phyloP scores from a whole-genome alignment of 2,329 filamentous ascomycete species.

The Ascochyta koolunga region DNA sequence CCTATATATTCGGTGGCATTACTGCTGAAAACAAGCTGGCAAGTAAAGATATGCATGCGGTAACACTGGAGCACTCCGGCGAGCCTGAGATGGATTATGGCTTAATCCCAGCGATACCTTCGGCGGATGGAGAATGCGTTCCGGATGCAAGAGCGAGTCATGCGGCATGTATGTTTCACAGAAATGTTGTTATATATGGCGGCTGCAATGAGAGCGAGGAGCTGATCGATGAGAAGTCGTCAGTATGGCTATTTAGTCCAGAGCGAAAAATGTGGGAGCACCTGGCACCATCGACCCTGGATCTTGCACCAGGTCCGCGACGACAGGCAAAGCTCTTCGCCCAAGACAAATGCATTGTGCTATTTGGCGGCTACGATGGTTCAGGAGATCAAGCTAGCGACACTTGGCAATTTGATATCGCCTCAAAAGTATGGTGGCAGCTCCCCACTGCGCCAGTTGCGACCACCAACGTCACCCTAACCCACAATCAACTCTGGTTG shows the following conservation, averaged over 20 bases:
- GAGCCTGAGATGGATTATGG: conserved; percentile 49
- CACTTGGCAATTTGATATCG: conserved; percentile 34
- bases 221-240: conserved; percentile 44
- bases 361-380: conserved; percentile 37
- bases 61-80: conserved; percentile 44
- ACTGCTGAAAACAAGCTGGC: conserved; percentile 45
- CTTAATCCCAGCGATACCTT: conserved; percentile 50
- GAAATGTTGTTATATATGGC: conserved; percentile 50
- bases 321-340: conserved; percentile 29
- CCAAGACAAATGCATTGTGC: conserved; percentile 23
- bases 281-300: conserved; percentile 19
- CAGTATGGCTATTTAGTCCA: conserved; percentile 52
- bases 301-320: conserved; percentile 29
- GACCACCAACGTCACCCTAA: conserved; percentile 45
- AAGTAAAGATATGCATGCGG: conserved; percentile 51
- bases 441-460: conserved; percentile 35
- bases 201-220: conserved; percentile 42
- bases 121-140: conserved; percentile 36
- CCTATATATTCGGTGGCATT: conserved; percentile 54
- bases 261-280: conserved; percentile 37
- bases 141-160: conserved; percentile 48
- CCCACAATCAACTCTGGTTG: conserved; percentile 48
- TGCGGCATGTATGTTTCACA: conserved; percentile 49
- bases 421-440: conserved; percentile 29
- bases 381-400: conserved; percentile 33